phyloP scores from a whole-genome alignment of 2,329 filamentous ascomycete genomes.

The Sclerotiophoma versabilis region DNA sequence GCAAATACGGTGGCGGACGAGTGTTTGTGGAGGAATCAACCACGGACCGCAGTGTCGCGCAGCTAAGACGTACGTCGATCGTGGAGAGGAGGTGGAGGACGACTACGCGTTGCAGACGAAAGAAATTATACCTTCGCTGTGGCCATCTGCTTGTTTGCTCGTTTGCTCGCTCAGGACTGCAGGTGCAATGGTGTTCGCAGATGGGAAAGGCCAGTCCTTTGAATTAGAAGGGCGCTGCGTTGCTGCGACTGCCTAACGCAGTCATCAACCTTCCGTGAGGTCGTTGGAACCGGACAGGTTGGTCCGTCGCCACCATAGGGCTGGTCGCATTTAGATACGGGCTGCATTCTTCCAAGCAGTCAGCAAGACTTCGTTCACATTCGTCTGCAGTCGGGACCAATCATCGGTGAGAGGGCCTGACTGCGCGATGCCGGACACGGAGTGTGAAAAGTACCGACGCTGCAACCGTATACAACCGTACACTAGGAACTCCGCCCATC shows the following conservation, averaged over 20 bases:
- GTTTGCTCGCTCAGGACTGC: background rate
- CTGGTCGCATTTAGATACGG: slow-evolving; percentile 2
- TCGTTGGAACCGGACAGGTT: background rate
- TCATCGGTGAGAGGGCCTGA: background rate
- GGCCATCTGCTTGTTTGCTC: background rate
- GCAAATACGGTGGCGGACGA: slow-evolving; percentile 4
- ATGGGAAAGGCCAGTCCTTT: background rate
- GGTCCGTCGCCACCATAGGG: background rate
- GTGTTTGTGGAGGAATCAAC: background rate
- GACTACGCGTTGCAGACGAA: background rate
- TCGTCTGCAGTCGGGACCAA: background rate
- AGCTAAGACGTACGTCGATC: background rate
- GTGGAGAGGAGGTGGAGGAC: background rate
- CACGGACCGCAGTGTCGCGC: background rate
- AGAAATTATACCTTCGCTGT: background rate
- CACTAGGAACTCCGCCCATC: background rate
- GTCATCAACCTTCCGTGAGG: background rate
- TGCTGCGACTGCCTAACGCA: background rate
- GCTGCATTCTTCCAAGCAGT: background rate
- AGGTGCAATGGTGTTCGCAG: background rate
- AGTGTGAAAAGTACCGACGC: slow-evolving; percentile 2
- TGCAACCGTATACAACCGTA: background rate
- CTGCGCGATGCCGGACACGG: slow-evolving; percentile 6
- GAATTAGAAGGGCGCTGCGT: slow-evolving; percentile 8
- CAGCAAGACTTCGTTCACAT: background rate